Conservation (phyloP, 2,329 filamentous ascomycete genomes). For the Scleromitrula shiraiana region DNA sequence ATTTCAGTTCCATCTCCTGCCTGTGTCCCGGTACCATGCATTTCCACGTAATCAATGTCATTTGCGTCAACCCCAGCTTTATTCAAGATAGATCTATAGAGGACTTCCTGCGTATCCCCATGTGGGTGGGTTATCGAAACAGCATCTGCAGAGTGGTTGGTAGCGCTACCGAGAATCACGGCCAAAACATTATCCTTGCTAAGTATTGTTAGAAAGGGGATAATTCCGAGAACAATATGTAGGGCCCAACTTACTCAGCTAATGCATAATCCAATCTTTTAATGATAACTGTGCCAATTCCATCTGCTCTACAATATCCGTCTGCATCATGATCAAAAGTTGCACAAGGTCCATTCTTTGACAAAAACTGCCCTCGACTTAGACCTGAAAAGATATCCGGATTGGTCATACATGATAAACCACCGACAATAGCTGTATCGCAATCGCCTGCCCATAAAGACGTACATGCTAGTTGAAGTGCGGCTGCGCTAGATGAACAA, state of each 20-base stretch:
- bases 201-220: background rate
- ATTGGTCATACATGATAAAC: slow-evolving; percentile 26
- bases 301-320: slow-evolving; percentile 48
- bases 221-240: background rate
- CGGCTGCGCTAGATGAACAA: slow-evolving; percentile 34
- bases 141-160: slow-evolving; percentile 75
- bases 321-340: slow-evolving; percentile 41
- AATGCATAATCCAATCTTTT: slow-evolving; percentile 43
- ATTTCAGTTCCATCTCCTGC: slow-evolving; percentile 79
- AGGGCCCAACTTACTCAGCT: slow-evolving; percentile 16
- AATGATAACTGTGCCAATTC: slow-evolving; percentile 39
- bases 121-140: slow-evolving; percentile 81
- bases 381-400: slow-evolving; percentile 28
- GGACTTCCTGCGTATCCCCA: slow-evolving; percentile 63
- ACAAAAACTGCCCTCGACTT: slow-evolving; percentile 27
- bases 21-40: slow-evolving; percentile 85
- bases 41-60: slow-evolving; percentile 77
- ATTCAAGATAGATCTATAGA: slow-evolving; percentile 63
- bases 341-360: slow-evolving; percentile 38
- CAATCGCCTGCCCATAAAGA: slow-evolving; percentile 26
- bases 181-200: slow-evolving; percentile 44
- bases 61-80: slow-evolving; percentile 67
- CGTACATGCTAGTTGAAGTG: slow-evolving; percentile 27
- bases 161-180: slow-evolving; percentile 61
- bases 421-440: slow-evolving; percentile 28